Evolutionary conservation across 768 basidiomycete genomes (phyloP), one percentile per base, ranked within the genome.

Genomic region (Xerocomus potaroensis): DNA sequence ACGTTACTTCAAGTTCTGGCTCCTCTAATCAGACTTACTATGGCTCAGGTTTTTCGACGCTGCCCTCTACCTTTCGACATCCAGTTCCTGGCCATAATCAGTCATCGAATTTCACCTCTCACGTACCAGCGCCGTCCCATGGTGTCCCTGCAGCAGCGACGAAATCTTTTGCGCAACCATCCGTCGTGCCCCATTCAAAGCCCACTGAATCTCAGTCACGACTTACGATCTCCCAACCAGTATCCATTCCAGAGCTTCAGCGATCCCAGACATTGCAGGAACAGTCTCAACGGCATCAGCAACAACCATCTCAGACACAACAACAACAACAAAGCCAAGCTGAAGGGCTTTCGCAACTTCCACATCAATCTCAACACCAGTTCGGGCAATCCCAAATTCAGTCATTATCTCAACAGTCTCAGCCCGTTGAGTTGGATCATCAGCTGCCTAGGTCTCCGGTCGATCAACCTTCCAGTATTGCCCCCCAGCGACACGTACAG

Each of bases 61-160:
- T 33, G 38, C n/a, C 44, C 8, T 29, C 36, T 10, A 18, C 32
- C 14, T 32, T 46, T 32, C 55, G 33, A 26, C 37, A 26, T 24
- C 32, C 32, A 3, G 32, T 39, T 32, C 33, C 43, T 8, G 23
- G 30, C 23, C 38, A 49, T 31, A 49, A 27, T 15, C 50, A 43
- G 23, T 18, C 41, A 9, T 48, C 43, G 24, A 51, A 32, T 27
- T 3, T 31, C 18, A 21, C 46, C 6, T 36, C 48, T 43, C 48
- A 37, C 24, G 45, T 34, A 18, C 51, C 50, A 33, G 40, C 14
- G 0, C 49, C 54, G 12, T 42, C 15, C 4, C 52, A 51, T 9
- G 23, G 32, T 21, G 31, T 42, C 12, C 31, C 51, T 35, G 9
- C 31, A 8, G 18, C 21, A 4, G 19, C 36, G 1, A 27, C 8